A percentile compares a stretch with the other conserved stretches of the same genome.
phyloP scores from a whole-genome alignment of 2,329 filamentous ascomycete species.

The Penicillium sclerotigenum region DNA sequence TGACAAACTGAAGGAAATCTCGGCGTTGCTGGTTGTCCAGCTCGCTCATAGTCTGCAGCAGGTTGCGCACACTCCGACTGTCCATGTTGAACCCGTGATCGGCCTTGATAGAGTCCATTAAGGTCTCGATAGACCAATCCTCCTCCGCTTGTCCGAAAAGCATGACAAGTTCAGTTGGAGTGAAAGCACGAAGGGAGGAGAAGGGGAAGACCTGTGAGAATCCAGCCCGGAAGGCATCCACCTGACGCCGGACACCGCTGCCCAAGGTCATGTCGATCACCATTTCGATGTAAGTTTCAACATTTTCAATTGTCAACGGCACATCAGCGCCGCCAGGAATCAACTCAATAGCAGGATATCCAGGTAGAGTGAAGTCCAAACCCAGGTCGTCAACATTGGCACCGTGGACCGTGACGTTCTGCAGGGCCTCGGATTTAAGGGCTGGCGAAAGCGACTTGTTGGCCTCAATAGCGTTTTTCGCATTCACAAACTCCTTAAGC shows the following conservation, averaged over 20 bases:
- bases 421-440: slow-evolving; percentile 68
- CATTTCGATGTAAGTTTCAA: slow-evolving; percentile 81
- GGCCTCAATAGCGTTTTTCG: slow-evolving; percentile 78
- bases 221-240: slow-evolving; percentile 84
- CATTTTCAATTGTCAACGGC: slow-evolving; percentile 81
- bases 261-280: slow-evolving; percentile 90
- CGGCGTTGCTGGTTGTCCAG: slow-evolving; percentile 70
- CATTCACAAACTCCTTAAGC: slow-evolving; percentile 79
- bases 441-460: slow-evolving; percentile 62
- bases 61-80: slow-evolving; percentile 88
- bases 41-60: slow-evolving; percentile 93
- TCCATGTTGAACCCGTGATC: slow-evolving; percentile 99
- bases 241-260: slow-evolving; percentile 80
- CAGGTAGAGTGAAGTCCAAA: slow-evolving; percentile 91
- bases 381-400: slow-evolving; percentile 80
- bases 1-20: slow-evolving; percentile 96
- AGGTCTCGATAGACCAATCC: slow-evolving; percentile 95
- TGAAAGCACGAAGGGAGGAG: slow-evolving; percentile 86
- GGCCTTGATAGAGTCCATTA: slow-evolving; percentile 98
- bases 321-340: slow-evolving; percentile 70
- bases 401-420: slow-evolving; percentile 70
- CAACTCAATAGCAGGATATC: slow-evolving; percentile 83
- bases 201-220: slow-evolving; percentile 98
- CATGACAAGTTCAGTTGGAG: slow-evolving; percentile 89
- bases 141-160: slow-evolving; percentile 90